A percentile compares a stretch with the other conserved stretches of the same genome.
Evolutionary conservation across 2,329 filamentous ascomycete species (phyloP).

Genomic region (Conoideocrella luteorostrata): DNA sequence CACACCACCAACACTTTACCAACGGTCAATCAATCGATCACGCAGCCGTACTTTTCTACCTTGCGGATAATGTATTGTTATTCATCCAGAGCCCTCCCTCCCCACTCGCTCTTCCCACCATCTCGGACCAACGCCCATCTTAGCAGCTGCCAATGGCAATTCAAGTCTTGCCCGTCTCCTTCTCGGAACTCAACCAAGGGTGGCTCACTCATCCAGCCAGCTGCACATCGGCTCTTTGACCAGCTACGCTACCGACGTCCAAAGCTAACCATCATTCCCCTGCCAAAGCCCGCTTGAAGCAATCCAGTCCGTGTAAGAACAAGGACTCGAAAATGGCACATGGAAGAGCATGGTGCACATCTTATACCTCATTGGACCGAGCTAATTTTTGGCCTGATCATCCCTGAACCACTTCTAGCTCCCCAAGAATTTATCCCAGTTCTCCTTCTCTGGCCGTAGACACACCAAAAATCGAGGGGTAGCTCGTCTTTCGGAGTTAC

Average conservation of each 20-base stretch:
- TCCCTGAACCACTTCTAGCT: neutral
- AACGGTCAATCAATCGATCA: too few species aligned
- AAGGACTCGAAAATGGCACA: neutral
- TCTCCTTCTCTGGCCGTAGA: too few species aligned
- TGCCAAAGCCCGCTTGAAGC: neutral
- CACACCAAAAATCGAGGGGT: too few species aligned
- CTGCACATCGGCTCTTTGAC: neutral
- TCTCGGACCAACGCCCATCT: neutral
- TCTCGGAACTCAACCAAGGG: neutral
- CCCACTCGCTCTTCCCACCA: neutral
- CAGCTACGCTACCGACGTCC: neutral
- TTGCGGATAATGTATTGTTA: too few species aligned
- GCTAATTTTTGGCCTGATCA: neutral
- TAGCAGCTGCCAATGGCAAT: neutral
- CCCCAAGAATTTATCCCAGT: neutral
- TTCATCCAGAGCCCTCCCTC: neutral
- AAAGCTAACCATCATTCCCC: neutral
- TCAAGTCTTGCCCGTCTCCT: neutral
- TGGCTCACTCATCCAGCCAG: too few species aligned
- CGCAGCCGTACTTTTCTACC: too few species aligned
- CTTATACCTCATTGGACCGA: slow-evolving; percentile 1
- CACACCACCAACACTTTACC: too few species aligned
- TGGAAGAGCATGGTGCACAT: neutral
- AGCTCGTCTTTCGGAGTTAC: neutral
- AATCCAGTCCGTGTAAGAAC: neutral